Conservation (phyloP, 2,329 filamentous ascomycete species). For the Orbilia javanica region DNA sequence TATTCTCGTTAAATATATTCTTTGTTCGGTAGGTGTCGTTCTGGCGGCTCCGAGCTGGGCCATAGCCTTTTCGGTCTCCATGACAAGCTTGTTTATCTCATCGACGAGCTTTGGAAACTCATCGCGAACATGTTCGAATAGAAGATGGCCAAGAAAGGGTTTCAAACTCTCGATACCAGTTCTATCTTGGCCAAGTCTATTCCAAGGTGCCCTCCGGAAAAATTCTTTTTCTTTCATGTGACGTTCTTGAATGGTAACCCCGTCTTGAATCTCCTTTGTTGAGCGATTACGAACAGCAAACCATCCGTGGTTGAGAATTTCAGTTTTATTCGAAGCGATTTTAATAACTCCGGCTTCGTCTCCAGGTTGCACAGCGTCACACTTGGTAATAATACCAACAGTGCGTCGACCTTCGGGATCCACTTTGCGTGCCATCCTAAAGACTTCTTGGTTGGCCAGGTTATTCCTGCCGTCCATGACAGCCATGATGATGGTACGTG, state of each 20-base stretch:
- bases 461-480: constrained; percentile 60
- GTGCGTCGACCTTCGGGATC: constrained; percentile 61
- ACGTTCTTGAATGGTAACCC: constrained; percentile 58
- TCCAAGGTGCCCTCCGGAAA: constrained; percentile 61
- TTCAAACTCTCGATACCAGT: constrained; percentile 67
- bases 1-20: constrained; percentile 65
- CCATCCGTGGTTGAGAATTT: constrained; percentile 61
- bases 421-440: constrained; percentile 59
- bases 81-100: constrained; percentile 65
- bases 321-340: constrained; percentile 42
- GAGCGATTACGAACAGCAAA: constrained; percentile 61
- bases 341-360: constrained; percentile 55
- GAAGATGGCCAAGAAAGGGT: constrained; percentile 65
- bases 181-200: constrained; percentile 62
- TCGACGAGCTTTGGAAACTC: constrained; percentile 68
- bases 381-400: constrained; percentile 62
- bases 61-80: constrained; percentile 62
- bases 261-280: constrained; percentile 60
- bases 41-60: constrained; percentile 64
- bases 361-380: constrained; percentile 61
- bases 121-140: constrained; percentile 66
- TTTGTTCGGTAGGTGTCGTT: constrained; percentile 64
- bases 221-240: constrained; percentile 60
- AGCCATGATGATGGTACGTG: constrained; percentile 62
- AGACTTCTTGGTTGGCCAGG: constrained; percentile 62